phyloP scores from a whole-genome alignment of 495 filamentous ascomycete species.

The Aspergillus incahuasiensis region DNA sequence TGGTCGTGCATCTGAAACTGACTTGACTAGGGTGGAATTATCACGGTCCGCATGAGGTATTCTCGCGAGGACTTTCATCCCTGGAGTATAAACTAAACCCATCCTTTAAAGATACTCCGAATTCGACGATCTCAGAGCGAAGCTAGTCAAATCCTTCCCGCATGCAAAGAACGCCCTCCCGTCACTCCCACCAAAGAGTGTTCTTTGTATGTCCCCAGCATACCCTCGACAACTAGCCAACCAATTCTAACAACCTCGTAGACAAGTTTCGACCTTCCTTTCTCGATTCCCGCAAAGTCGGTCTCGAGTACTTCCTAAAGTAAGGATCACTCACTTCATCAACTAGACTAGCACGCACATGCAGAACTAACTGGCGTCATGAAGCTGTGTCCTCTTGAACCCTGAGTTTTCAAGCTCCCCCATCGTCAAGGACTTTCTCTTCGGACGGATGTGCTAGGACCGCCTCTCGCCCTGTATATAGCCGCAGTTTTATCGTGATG shows the following conservation, averaged over 20 bases:
- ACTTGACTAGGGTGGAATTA: slow-evolving; percentile 50
- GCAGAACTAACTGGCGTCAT: slow-evolving; percentile 1
- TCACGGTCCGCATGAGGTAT: slow-evolving; percentile 58
- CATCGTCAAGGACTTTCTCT: slow-evolving; percentile 68
- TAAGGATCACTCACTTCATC: slow-evolving; percentile 31
- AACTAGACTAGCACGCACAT: not conserved
- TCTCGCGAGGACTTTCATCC: not conserved
- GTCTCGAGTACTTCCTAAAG: slow-evolving; percentile 69
- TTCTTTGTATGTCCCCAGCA: slow-evolving; percentile 52
- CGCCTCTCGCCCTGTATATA: not conserved
- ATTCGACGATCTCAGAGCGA: slow-evolving; percentile 58
- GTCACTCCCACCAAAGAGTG: slow-evolving; percentile 62
- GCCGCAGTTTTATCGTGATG: not conserved
- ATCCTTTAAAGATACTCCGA: slow-evolving; percentile 58
- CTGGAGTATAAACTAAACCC: not conserved
- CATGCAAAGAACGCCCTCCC: slow-evolving; percentile 61
- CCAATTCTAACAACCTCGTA: slow-evolving; percentile 21
- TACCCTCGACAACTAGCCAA: not conserved
- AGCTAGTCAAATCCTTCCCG: slow-evolving; percentile 60
- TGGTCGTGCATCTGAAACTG: slow-evolving; percentile 7
- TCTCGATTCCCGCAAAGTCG: slow-evolving; percentile 59
- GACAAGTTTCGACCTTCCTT: slow-evolving; percentile 66
- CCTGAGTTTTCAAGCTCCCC: slow-evolving; percentile 65
- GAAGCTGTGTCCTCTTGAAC: slow-evolving; percentile 61
- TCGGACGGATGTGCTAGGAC: slow-evolving; percentile 37